A percentile compares a stretch with the other conserved stretches of the same genome.
Conservation (phyloP, 2,329 filamentous ascomycete species). For the Fusarium dlaminii region DNA sequence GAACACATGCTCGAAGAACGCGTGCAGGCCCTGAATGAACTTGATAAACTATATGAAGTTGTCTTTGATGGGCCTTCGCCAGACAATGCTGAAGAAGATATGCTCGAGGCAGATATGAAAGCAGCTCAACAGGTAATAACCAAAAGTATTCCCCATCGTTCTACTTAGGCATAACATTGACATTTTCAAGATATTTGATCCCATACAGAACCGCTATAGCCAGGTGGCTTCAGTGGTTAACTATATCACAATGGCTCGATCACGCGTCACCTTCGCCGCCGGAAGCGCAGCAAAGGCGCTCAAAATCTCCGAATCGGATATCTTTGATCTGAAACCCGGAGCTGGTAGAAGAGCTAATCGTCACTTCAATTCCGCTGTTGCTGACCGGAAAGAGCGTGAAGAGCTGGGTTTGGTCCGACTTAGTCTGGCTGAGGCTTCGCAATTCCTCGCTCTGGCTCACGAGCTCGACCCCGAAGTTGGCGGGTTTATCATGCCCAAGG, state of each 20-base stretch:
- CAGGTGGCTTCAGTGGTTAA: neutral
- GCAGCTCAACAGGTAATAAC: neutral
- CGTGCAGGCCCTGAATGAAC: neutral
- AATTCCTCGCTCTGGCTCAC: neutral
- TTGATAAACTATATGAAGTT: neutral
- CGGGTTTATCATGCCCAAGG: neutral
- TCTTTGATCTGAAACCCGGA: neutral
- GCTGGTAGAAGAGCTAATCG: neutral
- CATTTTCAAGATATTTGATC: neutral
- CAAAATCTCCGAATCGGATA: neutral
- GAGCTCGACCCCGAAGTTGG: neutral
- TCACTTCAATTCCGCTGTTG: neutral
- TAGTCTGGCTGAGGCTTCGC: neutral
- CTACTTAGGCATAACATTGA: neutral
- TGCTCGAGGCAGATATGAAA: neutral
- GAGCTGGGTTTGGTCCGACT: neutral
- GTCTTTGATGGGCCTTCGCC: neutral
- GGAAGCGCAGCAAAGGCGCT: neutral
- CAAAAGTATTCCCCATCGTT: fast-evolving
- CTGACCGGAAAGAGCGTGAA: neutral
- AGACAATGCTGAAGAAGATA: neutral
- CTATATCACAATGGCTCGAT: neutral
- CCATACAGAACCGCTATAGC: neutral
- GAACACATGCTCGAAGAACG: neutral
- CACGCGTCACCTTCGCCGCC: neutral